A percentile compares a stretch with the other conserved stretches of the same genome.
These are phyloP conservation scores for Linum tenue DNA, from an alignment of 345 rosid genomes.

Conservation along the genomic window DNA sequence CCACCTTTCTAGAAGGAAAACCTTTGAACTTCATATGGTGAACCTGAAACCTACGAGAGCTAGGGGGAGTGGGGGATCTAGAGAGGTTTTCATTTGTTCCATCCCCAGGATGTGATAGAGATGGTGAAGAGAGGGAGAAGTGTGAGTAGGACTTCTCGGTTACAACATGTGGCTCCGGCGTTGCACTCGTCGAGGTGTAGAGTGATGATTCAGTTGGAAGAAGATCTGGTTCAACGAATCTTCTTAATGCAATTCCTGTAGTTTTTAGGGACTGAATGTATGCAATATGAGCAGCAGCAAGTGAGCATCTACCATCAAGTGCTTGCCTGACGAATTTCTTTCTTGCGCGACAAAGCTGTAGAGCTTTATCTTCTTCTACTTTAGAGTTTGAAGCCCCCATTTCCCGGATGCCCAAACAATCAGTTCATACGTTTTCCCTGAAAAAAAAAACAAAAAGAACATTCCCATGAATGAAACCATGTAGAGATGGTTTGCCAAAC, in stretches of 20 bases:
- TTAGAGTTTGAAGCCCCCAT: slow-evolving; percentile 76
- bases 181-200: slow-evolving; percentile 70
- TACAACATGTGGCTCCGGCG: slow-evolving; percentile 58
- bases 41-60: slow-evolving; percentile 39
- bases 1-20: slow-evolving; percentile 53
- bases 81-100: slow-evolving; percentile 35
- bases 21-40: slow-evolving; percentile 62
- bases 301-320: slow-evolving; percentile 81
- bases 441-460: background rate
- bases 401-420: slow-evolving; percentile 5
- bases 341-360: slow-evolving; percentile 84
- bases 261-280: slow-evolving; percentile 65
- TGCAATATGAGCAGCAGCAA: slow-evolving; percentile 67
- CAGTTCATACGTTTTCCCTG: background rate
- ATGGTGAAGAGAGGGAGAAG: slow-evolving; percentile 56
- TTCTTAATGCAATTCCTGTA: slow-evolving; percentile 62
- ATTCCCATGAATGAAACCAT: background rate
- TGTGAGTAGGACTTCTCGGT: slow-evolving; percentile 54
- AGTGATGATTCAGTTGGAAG: slow-evolving; percentile 54
- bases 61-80: slow-evolving; percentile 54
- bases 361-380: slow-evolving; percentile 72
- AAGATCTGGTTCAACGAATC: slow-evolving; percentile 69
- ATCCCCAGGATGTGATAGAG: slow-evolving; percentile 41
- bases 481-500: background rate
- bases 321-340: slow-evolving; percentile 79